Evolutionary conservation across 1,139 yeast genomes (phyloP).

Genomic region (Groenewaldozyma sp.): DNA sequence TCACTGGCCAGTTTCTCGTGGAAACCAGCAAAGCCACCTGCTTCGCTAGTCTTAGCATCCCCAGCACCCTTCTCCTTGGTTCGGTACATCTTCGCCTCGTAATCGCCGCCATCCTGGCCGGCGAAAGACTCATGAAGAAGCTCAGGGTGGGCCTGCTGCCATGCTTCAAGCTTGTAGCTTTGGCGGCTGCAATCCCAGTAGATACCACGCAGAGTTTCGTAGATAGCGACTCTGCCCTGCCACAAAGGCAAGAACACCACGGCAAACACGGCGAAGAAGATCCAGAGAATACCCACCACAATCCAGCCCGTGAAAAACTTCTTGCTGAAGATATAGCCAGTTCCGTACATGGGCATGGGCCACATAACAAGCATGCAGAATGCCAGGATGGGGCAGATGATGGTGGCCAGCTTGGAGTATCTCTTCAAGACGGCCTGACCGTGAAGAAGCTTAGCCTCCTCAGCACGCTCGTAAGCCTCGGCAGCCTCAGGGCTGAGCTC

Average conservation of each 20-base stretch:
- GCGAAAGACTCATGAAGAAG: slow-evolving; percentile 6
- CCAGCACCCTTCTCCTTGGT: no score
- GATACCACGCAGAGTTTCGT: slow-evolving; percentile 57
- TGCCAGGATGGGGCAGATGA: slow-evolving; percentile 31
- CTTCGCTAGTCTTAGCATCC: no score
- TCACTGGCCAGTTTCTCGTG: no score
- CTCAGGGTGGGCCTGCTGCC: slow-evolving; percentile 44
- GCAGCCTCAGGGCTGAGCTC: slow-evolving; percentile 10
- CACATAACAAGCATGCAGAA: slow-evolving; percentile 29
- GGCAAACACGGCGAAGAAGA: slow-evolving; percentile 32
- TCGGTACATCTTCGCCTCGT: no score
- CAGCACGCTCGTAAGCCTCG: slow-evolving; percentile 13
- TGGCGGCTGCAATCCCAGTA: slow-evolving; percentile 82
- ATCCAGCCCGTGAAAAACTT: slow-evolving; percentile 38
- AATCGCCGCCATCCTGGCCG: no score
- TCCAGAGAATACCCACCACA: slow-evolving; percentile 35
- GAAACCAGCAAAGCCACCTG: no score
- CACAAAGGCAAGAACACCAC: slow-evolving; percentile 35
- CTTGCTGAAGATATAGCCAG: slow-evolving; percentile 34
- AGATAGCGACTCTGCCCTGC: slow-evolving; percentile 46
- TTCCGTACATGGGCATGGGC: slow-evolving; percentile 41
- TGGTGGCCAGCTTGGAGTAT: slow-evolving; percentile 28
- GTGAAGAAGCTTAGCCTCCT: slow-evolving; percentile 9
- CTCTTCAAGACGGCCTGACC: slow-evolving; percentile 10
- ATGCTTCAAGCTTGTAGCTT: slow-evolving; percentile 54